phyloP scores from a whole-genome alignment of 2,329 filamentous ascomycete genomes.

The Tolypocladium ovalisporum region DNA sequence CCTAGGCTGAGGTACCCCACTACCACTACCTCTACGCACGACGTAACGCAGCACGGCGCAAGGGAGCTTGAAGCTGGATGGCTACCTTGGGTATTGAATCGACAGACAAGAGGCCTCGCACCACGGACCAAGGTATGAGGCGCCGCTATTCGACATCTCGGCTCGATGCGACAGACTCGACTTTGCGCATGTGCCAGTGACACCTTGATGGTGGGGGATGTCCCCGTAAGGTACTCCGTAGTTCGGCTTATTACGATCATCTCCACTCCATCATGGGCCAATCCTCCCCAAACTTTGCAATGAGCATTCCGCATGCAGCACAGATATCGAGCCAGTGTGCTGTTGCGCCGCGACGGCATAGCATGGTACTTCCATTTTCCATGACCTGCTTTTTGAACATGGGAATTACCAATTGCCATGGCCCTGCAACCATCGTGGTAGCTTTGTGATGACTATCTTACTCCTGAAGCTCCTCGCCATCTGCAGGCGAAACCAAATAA shows the following conservation, averaged over 20 bases:
- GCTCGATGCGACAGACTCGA: neutral
- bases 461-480: neutral
- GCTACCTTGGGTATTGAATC: too few species aligned
- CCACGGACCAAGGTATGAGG: neutral
- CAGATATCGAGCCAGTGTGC: neutral
- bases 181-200: neutral
- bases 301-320: neutral
- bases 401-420: neutral
- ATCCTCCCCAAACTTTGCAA: neutral
- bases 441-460: neutral
- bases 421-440: neutral
- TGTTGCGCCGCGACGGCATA: neutral
- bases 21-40: too few species aligned
- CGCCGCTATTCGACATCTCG: neutral
- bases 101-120: neutral
- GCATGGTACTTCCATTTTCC: neutral
- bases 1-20: neutral
- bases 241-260: neutral
- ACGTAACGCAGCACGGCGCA: neutral
- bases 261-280: neutral
- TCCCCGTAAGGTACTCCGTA: neutral
- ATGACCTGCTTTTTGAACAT: neutral
- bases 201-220: neutral
- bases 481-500: neutral
- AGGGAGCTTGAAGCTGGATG: neutral